Percentiles rank a stretch among this genome's conserved stretches.
Evolutionary conservation across 768 basidiomycete genomes (phyloP).

Genomic region (Lactarius hengduanensis): DNA sequence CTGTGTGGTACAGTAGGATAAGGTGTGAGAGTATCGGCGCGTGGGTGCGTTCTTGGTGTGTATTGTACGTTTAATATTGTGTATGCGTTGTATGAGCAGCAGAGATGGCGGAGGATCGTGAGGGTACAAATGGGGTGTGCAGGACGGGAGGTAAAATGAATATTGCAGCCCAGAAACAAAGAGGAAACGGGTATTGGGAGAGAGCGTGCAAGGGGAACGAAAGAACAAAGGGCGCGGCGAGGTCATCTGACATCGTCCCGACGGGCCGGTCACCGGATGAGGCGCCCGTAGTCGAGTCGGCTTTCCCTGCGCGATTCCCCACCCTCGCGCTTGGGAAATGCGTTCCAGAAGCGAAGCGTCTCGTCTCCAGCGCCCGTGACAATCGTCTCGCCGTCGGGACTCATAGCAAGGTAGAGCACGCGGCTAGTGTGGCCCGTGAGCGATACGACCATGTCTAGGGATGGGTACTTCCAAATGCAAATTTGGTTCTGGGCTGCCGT

Average conservation of each 20-base stretch:
- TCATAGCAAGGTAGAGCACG: slow-evolving; percentile 96
- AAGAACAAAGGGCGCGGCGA: background rate
- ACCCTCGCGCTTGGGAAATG: slow-evolving; percentile 76
- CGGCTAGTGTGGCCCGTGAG: slow-evolving; percentile 93
- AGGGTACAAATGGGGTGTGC: slow-evolving; percentile 21
- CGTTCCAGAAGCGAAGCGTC: slow-evolving; percentile 96
- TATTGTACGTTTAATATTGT: slow-evolving; percentile 19
- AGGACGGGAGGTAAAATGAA: background rate
- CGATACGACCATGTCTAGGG: slow-evolving; percentile 90
- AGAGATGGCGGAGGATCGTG: slow-evolving; percentile 4
- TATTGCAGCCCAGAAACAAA: slow-evolving; percentile 20
- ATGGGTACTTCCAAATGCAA: slow-evolving; percentile 93
- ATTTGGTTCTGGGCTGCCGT: slow-evolving; percentile 96
- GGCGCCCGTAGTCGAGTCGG: slow-evolving; percentile 46
- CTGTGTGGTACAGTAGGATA: slow-evolving; percentile 20
- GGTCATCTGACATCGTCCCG: background rate
- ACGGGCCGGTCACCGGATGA: slow-evolving; percentile 35
- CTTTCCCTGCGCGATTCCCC: slow-evolving; percentile 40
- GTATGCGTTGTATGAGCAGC: slow-evolving; percentile 5
- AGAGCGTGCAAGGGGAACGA: background rate
- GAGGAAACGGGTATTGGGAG: slow-evolving; percentile 10
- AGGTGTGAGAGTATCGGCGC: slow-evolving; percentile 15
- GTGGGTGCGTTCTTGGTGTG: slow-evolving; percentile 13
- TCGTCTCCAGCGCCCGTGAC: slow-evolving; percentile 98
- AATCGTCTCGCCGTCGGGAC: slow-evolving; percentile 95